Evolutionary conservation across 2,329 filamentous ascomycete genomes (phyloP), one percentile per base, ranked within the genome.

Genomic region (Cercospora sesami): DNA sequence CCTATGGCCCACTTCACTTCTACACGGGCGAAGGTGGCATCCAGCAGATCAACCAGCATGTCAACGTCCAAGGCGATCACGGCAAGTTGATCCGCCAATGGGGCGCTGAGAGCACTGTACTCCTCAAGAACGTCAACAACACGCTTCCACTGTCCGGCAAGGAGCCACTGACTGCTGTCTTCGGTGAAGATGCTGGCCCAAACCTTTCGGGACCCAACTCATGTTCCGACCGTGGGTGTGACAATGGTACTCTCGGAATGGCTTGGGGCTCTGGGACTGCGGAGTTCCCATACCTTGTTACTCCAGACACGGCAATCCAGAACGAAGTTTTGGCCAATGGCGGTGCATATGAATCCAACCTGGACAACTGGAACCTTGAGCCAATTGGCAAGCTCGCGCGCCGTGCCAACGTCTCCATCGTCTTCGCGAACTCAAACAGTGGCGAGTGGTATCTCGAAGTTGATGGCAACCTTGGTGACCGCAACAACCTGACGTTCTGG

Each of bases 31-130:
- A 88, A 68, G 86, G 86, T 63, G 85, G 84, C 45, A 68, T 73
- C 71, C 84, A 87, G 66, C 85, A 90, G 73, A 86, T 96, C 81
- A 84, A 97, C 80, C 84, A 88, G 74, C 91, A 93, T 71, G 86
- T 96, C 31, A 88, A 97, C 75, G 94, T 96, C 14, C 91, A 89
- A 65, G 86, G 80, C 45, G 84, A 94, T 67, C 93, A 97, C 77
- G 89, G 83, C 51, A 77, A 81, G 30, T 80, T 93, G 51, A 94
- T 96, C 68, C 89, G 93, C 42, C 86, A 92, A 72, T 79, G 83
- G 64, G 84, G 83, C 12, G 75, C 82, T 10, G 83, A 84, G 63
- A 80, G 81, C n/a, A 84, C 83, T 66, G 87, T 86, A 0, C 74
- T 89, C 39, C 77, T 89, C 33, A 94, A 94, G 79, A 88, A 91